Base-by-base conservation (phyloP, 306 rosid genomes). In the Lotus japonicus region DNA sequence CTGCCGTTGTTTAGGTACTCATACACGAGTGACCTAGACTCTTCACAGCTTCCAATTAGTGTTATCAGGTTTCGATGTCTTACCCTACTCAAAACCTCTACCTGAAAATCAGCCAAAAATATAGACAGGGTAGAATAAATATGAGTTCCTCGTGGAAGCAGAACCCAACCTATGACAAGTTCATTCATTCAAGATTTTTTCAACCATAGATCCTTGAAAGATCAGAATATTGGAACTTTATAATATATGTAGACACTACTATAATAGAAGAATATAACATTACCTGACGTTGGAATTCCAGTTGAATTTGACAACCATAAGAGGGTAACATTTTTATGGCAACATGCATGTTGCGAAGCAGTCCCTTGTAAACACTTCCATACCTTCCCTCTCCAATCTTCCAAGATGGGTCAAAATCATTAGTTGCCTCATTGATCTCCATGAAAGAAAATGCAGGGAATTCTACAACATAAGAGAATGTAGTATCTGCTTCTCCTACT, bases 301-400 rank as follows among this genome's bases (percentile, higher is more conserved):
- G 35, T 42, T 82, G 90, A 54, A 81, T 85, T 54, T 88, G 90
- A 76, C 81, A 64, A 44, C 97, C 96, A 82, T 94, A 94, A 8
- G 94, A 90, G 11, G 98, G 97, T 62, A 94, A 75, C 98, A 94
- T 94, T 86, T 78, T 94, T 77, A 94, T 85, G 61, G 89, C 96
- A 79, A 94, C 97, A 64, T 76, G 87, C 94, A 84, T 78, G 73
- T 88, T 84, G 73, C 85, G 76, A 77, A 90, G 88, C 78, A 79
- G 10, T 41, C 97, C 97, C 83, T 75, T 88, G 78, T 90, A 94
- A 72, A 94, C 86, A 74, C 90, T 88, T 76, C 97, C 98, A 73
- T 69, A 80, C 62, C 80, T 85, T 82, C 98, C 98, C 73, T 90
- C 98, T 54, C 86, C 83, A 74, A 94, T 86, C 86, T 90, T 94